Percentiles rank a stretch among this genome's conserved stretches.
Evolutionary conservation across 306 rosid genomes (phyloP).

Genomic region (Hippophae rhamnoides): DNA sequence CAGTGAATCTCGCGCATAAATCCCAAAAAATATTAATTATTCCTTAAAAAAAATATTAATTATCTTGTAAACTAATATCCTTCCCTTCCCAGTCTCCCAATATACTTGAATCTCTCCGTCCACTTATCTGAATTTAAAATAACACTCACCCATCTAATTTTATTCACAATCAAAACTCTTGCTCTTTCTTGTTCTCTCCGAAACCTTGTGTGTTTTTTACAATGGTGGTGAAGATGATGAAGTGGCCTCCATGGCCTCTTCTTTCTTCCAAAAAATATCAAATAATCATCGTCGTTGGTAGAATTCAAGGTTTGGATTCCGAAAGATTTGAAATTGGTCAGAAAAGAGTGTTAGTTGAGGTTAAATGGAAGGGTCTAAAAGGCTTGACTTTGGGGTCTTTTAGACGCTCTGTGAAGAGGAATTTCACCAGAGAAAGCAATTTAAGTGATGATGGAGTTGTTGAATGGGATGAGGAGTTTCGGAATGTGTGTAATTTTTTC

Average conservation of each 20-base stretch:
- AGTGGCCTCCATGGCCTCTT: slow-evolving; percentile 35
- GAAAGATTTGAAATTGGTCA: neutral
- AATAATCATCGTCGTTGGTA: slow-evolving; percentile 5
- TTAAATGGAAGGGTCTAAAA: slow-evolving; percentile 33
- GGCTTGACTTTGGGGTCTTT: slow-evolving; percentile 16
- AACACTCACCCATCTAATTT: no score
- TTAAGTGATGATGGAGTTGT: slow-evolving; percentile 12
- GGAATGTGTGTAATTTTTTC: slow-evolving; percentile 15
- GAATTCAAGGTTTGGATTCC: slow-evolving; percentile 5
- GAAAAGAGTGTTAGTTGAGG: slow-evolving; percentile 12
- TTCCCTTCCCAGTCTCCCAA: no score
- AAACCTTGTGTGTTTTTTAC: neutral
- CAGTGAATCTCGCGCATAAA: no score
- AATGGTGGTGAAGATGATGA: slow-evolving; percentile 30
- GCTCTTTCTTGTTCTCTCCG: no score
- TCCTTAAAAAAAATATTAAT: no score
- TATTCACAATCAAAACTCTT: neutral
- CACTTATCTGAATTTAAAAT: no score
- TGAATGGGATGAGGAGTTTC: slow-evolving; percentile 26
- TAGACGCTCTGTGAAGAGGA: slow-evolving; percentile 22
- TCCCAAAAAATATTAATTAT: no score
- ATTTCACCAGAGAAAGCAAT: slow-evolving; percentile 12
- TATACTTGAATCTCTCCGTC: no score
- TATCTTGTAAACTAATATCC: no score
- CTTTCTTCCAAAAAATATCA: slow-evolving; percentile 21